These are phyloP conservation scores for Liriodendron chinense DNA, from an alignment of 164 flowering plant species.

Conservation along the genomic window DNA sequence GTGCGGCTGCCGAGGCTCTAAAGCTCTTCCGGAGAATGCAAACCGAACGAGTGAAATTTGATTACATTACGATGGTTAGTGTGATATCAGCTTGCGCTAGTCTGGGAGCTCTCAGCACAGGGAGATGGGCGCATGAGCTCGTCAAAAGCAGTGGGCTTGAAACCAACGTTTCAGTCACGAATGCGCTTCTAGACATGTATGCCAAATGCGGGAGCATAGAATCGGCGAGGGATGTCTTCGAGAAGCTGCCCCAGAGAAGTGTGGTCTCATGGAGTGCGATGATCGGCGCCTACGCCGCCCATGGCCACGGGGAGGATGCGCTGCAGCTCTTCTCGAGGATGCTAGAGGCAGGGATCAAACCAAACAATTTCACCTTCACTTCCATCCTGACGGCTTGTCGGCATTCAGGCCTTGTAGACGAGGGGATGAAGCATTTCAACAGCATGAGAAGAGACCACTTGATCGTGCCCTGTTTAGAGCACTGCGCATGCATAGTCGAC, in stretches of 20 bases:
- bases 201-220: conserved; percentile 51
- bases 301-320: conserved; percentile 27
- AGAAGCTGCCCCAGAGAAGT: conserved; percentile 21
- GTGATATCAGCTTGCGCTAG: conserved; percentile 40
- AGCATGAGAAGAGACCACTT: conserved; percentile 30
- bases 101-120: conserved; percentile 27
- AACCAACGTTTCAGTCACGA: conserved; percentile 22
- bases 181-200: conserved; percentile 61
- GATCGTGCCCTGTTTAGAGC: conserved; percentile 32
- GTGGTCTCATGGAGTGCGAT: conserved; percentile 36
- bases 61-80: conserved; percentile 32
- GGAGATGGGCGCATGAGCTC: conserved; percentile 33
- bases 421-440: conserved; percentile 25
- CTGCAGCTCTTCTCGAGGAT: conserved; percentile 27
- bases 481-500: conserved; percentile 34
- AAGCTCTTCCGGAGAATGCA: conserved; percentile 34
- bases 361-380: conserved; percentile 31
- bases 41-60: conserved; percentile 23
- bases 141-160: conserved; percentile 24
- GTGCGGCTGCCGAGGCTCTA: conserved; percentile 18
- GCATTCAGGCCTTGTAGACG: conserved; percentile 33
- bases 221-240: conserved; percentile 27
- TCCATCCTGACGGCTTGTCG: conserved; percentile 34
- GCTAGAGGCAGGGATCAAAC: conserved; percentile 24
- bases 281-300: conserved; percentile 31